These are phyloP conservation scores for Themeda triandra DNA, from an alignment of 176 grass and related monocot species.

Conservation along the genomic window DNA sequence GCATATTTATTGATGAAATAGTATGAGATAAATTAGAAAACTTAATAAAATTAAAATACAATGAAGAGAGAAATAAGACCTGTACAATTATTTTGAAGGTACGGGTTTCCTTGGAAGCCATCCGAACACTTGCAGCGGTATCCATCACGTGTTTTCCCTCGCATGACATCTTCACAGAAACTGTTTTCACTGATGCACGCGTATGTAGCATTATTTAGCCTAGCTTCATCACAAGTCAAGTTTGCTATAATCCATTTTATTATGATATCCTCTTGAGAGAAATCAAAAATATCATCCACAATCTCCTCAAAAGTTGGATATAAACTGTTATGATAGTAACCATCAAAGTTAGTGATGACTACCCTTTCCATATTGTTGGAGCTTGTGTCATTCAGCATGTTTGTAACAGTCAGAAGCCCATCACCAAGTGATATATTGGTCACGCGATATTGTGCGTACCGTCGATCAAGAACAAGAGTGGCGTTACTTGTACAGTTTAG, in stretches of 20 bases:
- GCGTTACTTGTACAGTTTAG: not conserved
- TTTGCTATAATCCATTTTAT: not conserved
- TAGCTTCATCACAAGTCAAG: not conserved
- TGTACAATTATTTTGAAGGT: not conserved
- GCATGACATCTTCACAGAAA: not conserved
- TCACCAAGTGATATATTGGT: not conserved
- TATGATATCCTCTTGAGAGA: not conserved
- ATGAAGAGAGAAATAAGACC: not conserved
- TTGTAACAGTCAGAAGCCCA: not conserved
- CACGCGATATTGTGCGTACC: not conserved
- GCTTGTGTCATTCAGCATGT: not conserved
- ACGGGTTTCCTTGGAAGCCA: not conserved
- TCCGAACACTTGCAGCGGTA: not conserved
- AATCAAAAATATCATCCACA: not conserved
- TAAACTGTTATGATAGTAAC: no score
- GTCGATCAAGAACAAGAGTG: not conserved
- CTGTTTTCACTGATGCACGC: not conserved
- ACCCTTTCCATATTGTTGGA: not conserved
- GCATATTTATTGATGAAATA: not conserved
- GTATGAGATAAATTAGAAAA: not conserved
- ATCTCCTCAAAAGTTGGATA: no score
- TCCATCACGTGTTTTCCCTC: not conserved
- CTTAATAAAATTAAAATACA: not conserved
- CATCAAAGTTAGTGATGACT: not conserved
- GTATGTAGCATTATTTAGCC: not conserved